Base-by-base conservation (phyloP, 106 monocot genomes). In the Acorus calamus region DNA sequence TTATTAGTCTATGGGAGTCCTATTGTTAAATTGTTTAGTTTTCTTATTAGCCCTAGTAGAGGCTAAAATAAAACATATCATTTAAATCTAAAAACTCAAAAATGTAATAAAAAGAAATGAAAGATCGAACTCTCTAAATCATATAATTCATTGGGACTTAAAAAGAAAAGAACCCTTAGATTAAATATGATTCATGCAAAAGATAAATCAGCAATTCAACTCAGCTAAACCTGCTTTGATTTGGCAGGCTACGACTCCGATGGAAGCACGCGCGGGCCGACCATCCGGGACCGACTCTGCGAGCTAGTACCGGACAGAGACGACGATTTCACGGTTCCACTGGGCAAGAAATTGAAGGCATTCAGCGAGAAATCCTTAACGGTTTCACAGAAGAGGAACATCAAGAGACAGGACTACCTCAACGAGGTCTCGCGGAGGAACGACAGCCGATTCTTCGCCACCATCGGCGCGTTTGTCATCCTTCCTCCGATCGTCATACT, bases 321-420 rank as follows among this genome's bases (percentile, higher is more conserved):
- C 10, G 94, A 75, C n/a, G 86, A 89, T 4, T 87, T 87, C 74
- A 84, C 67, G 28, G 74, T 94, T 68, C 82, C 77, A 43, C 53
- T 89, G 28, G 89, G 89, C 12, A 87, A 94, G 62, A 81, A 61
- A 66, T 69, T 89, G n/a, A 78, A 73, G 44, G 70, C 71, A 67
- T 28, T 28, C 28, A 67, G 72, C 46, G 12, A 74, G 64, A 71
- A 66, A 14, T 54, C 47, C 42, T 62, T 72, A 43, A 89, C 86
- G 5, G 64, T 87, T 8, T 89, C 94, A 5, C 86, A 94, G 73
- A 89, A 73, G 68, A 89, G 94, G 74, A 94, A 94, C 80, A 94
- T 94, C 81, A 94, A 89, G 69, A 65, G 94, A 52, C 89, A 94
- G 70, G 75, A 81, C 48, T 84, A 86, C 71, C 75, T 89, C 60